Evolutionary conservation across 768 basidiomycete genomes (phyloP), one percentile per base, ranked within the genome.

Genomic region (Arthromyces matolae): DNA sequence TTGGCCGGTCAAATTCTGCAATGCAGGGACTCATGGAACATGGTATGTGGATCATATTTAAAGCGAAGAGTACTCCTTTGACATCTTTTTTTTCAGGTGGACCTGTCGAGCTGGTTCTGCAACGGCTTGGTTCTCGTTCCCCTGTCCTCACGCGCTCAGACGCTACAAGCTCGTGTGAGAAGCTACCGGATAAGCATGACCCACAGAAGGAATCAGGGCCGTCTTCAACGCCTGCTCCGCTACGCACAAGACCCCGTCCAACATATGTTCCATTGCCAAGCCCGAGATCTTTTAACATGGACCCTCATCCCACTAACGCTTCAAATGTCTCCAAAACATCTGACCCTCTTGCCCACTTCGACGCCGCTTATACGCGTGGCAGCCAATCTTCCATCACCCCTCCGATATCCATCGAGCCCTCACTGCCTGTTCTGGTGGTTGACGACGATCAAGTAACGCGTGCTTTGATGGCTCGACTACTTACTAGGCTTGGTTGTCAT

Each of bases 361-460:
- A 76, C 53, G 58, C 63, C 6, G 64, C 60, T 40, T 67, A 65
- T 39, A 59, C 62, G 19, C 69, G 67, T 28, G 67, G 69, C 6
- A 71, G 69, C 45, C 71, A 72, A 5, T 62, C 70, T 3, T 65
- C 66, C 5, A 70, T 69, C 1, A 70, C 62, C 55, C 60, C 65
- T 12, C 60, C 63, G 4, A 56, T 70, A 16, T 62, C 65, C 31
- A 72, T 81, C 33, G 79, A 81, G 44, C 64, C 72, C 5, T 77
- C 74, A 7, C 60, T 90, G 55, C 73, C 73, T 12, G 87, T 88
- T 37, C 72, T 91, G 16, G 87, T 92, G 3, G 90, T 92, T 0
- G 90, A 92, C 56, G 89, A 93, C 58, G 92, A 94, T 63, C 65
- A 75, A 9, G 64, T 93, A 45, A 93, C 92, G 42, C 78, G 91